Evolutionary conservation across 306 rosid genomes (phyloP).

Genomic region (Cicer yamashitae): DNA sequence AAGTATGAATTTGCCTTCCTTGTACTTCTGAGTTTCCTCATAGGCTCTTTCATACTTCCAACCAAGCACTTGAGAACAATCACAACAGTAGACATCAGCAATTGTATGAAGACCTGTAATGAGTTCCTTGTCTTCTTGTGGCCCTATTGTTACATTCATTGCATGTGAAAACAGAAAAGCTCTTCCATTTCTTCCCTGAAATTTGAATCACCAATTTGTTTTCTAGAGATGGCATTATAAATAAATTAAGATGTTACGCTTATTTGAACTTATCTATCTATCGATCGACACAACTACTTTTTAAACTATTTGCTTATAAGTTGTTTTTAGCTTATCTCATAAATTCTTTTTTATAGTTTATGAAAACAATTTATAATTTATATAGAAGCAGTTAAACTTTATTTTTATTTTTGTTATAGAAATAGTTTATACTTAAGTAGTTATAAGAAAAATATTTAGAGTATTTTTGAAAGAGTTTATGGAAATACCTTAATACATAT

Average conservation of each 20-base stretch:
- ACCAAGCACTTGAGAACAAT: slow-evolving; percentile 62
- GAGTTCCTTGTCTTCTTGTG: slow-evolving; percentile 55
- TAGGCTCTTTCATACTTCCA: slow-evolving; percentile 74
- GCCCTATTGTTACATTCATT: slow-evolving; percentile 45
- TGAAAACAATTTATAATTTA: too few species aligned
- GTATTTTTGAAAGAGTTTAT: too few species aligned
- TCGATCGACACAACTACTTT: too few species aligned
- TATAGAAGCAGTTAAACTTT: too few species aligned
- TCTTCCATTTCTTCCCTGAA: slow-evolving; percentile 76
- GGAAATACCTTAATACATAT: too few species aligned
- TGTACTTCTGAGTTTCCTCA: slow-evolving; percentile 56
- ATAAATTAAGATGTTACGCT: not conserved
- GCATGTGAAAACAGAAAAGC: slow-evolving; percentile 68
- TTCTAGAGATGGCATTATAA: not conserved
- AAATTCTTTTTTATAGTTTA: too few species aligned
- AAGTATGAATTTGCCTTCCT: slow-evolving; percentile 55
- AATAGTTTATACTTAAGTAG: too few species aligned
- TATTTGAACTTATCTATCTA: too few species aligned
- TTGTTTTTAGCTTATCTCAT: too few species aligned
- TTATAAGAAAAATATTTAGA: too few species aligned
- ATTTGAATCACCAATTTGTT: slow-evolving; percentile 17
- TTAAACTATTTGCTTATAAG: too few species aligned
- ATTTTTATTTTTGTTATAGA: too few species aligned
- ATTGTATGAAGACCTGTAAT: slow-evolving; percentile 63
- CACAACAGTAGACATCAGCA: slow-evolving; percentile 62